A percentile compares a stretch with the other conserved stretches of the same genome.
These are phyloP conservation scores for Lactarius vividus DNA, from an alignment of 768 basidiomycete species.

Conservation along the genomic window DNA sequence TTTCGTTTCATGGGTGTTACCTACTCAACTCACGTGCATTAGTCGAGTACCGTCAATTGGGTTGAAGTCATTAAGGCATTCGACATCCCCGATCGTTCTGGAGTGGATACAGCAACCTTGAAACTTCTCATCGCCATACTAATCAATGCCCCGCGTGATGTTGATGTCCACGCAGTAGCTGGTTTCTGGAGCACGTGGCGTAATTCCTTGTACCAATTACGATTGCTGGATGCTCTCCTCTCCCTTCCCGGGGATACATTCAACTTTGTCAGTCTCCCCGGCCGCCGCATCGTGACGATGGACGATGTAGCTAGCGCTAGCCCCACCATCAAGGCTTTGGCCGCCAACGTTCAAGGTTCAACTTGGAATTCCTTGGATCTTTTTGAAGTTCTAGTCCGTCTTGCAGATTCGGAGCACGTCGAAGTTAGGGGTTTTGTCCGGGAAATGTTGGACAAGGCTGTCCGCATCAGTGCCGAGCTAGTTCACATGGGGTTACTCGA, in stretches of 20 bases:
- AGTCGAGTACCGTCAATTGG: conserved; percentile 77
- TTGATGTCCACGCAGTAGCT: conserved; percentile 72
- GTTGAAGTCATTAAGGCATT: conserved; percentile 79
- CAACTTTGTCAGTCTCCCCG: conserved; percentile 87
- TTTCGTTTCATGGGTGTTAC: not conserved
- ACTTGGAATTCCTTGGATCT: conserved; percentile 95
- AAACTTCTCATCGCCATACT: conserved; percentile 89
- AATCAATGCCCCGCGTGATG: conserved; percentile 73
- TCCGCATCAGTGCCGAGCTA: conserved; percentile 90
- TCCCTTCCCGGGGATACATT: conserved; percentile 88
- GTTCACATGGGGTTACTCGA: conserved; percentile 92
- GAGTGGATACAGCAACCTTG: conserved; percentile 85
- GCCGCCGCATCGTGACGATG: conserved; percentile 77
- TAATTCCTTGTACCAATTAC: conserved; percentile 82
- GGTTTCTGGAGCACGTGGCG: conserved; percentile 88
- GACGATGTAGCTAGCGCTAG: conserved; percentile 84
- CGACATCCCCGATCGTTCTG: conserved; percentile 79
- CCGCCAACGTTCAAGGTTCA: conserved; percentile 85
- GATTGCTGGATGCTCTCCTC: conserved; percentile 83
- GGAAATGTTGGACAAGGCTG: conserved; percentile 91
- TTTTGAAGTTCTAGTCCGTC: conserved; percentile 81
- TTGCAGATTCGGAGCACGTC: conserved; percentile 64
- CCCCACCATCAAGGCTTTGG: conserved; percentile 89
- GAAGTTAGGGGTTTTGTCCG: conserved; percentile 77
- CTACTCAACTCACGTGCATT: conserved; percentile 28